A percentile compares a stretch with the other conserved stretches of the same genome.
Conservation (phyloP, 768 basidiomycete species). For the Agaricus blazei region DNA sequence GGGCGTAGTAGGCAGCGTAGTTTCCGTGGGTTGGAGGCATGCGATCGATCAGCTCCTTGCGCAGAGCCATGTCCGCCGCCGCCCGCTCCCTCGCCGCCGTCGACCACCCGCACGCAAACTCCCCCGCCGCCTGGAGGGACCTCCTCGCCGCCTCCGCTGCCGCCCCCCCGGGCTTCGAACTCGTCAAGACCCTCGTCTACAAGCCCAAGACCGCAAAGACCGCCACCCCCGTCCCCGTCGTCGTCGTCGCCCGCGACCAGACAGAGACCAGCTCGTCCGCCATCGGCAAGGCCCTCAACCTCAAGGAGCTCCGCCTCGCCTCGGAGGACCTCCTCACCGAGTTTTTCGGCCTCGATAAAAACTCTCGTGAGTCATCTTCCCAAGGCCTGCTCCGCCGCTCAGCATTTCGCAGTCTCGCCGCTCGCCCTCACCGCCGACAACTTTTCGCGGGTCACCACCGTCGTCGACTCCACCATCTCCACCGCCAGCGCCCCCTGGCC, state of each 20-base stretch:
- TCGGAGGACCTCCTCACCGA: constrained; percentile 82
- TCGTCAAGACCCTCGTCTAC: constrained; percentile 88
- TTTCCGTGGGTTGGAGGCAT: constrained; percentile 52
- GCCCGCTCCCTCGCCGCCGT: constrained; percentile 43
- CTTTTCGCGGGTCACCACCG: constrained; percentile 67
- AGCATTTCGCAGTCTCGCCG: constrained; percentile 61
- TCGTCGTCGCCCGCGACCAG: constrained; percentile 80
- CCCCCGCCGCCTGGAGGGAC: constrained; percentile 74
- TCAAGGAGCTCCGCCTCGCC: constrained; percentile 87
- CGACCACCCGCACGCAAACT: constrained; percentile 57
- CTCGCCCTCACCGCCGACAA: constrained; percentile 61
- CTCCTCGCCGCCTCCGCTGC: constrained; percentile 50
- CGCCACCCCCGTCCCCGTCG: constrained; percentile 76
- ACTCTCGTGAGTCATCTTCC: constrained; percentile 64
- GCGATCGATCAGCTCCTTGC: constrained; percentile 11
- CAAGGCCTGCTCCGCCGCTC: background rate
- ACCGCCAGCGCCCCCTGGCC: constrained; percentile 64
- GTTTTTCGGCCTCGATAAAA: constrained; percentile 80
- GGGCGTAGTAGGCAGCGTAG: constrained; percentile 74
- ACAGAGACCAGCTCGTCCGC: constrained; percentile 79
- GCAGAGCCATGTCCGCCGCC: constrained; percentile 28
- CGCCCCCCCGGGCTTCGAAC: constrained; percentile 57
- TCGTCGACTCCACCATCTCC: constrained; percentile 79
- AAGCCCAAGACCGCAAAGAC: constrained; percentile 96
- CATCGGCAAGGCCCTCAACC: constrained; percentile 71